Evolutionary conservation across 768 basidiomycete genomes (phyloP).

Genomic region (Podaxis sp.): DNA sequence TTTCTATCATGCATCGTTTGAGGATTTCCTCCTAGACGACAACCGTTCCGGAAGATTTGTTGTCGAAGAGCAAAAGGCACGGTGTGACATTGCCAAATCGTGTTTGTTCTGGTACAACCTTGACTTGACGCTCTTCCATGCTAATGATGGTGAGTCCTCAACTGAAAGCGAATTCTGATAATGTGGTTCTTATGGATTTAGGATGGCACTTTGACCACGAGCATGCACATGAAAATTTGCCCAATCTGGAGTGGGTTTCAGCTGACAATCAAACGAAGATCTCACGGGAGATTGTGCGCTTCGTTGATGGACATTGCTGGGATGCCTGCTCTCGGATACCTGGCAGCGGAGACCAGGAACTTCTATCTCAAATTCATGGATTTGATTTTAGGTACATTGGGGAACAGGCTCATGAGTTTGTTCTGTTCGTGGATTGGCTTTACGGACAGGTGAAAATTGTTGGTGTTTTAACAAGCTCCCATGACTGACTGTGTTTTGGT

Average conservation of each 20-base stretch:
- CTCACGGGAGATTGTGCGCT: not conserved
- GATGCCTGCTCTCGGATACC: not conserved
- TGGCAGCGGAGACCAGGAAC: not conserved
- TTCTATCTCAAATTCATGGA: not conserved
- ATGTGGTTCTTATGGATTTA: not conserved
- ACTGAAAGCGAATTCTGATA: not conserved
- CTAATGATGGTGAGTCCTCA: not conserved
- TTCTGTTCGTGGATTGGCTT: not conserved
- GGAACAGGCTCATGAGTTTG: no score
- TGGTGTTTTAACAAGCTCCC: not conserved
- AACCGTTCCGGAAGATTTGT: not conserved
- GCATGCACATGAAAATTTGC: not conserved
- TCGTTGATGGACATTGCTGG: not conserved
- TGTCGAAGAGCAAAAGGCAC: not conserved
- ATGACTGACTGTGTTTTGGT: no score
- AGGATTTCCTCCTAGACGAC: not conserved
- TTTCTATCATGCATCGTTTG: conserved; percentile 1
- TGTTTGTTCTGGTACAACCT: not conserved
- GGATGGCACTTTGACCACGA: not conserved
- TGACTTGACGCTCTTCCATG: not conserved
- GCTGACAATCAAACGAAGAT: no score
- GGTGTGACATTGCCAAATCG: not conserved
- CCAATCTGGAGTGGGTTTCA: not conserved
- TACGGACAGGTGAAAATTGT: not conserved
- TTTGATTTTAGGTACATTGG: conserved; percentile 6